A percentile compares a stretch with the other conserved stretches of the same genome.
phyloP scores from a whole-genome alignment of 1,284 basidiomycete species.

The Inonotus obliquus region DNA sequence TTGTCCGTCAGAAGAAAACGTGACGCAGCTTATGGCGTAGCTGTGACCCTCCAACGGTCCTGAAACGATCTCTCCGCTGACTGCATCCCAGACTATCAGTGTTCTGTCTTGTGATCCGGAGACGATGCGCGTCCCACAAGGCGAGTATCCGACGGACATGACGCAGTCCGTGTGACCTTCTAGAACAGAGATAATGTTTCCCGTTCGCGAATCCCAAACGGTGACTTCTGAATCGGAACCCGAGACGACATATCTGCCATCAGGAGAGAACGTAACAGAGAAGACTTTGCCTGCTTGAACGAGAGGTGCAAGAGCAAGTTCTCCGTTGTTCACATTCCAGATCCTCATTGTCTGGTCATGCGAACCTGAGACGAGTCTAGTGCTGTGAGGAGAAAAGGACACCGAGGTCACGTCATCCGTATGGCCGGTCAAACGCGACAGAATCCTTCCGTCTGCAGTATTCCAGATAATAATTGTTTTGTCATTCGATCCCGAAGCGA shows the following conservation, averaged over 20 bases:
- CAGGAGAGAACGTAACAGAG: conserved; percentile 16
- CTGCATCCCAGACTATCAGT: not conserved
- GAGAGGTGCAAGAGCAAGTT: not conserved
- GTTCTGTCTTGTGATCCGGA: conserved; percentile 3
- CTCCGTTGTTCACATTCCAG: conserved; percentile 57
- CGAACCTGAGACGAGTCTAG: no score
- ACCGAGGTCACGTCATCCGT: not conserved
- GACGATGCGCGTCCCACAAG: not conserved
- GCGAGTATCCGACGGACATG: conserved; percentile 2
- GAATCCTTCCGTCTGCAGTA: not conserved
- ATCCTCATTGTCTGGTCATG: conserved; percentile 38
- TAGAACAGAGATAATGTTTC: not conserved
- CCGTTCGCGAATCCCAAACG: conserved; percentile 15
- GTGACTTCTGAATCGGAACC: conserved; percentile 15
- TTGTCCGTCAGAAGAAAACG: not conserved
- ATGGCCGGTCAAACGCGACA: not conserved
- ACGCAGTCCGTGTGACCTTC: not conserved
- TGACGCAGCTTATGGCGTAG: not conserved
- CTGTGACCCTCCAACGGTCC: not conserved
- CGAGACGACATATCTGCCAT: conserved; percentile 17
- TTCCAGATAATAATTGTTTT: conserved; percentile 7
- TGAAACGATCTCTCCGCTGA: not conserved
- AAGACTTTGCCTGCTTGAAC: conserved; percentile 20
- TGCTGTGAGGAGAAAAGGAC: conserved; percentile 1
- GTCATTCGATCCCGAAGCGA: conserved; percentile 22